Evolutionary conservation across 1,139 yeast genomes (phyloP).

Genomic region (Magnusiomyces fungicola): DNA sequence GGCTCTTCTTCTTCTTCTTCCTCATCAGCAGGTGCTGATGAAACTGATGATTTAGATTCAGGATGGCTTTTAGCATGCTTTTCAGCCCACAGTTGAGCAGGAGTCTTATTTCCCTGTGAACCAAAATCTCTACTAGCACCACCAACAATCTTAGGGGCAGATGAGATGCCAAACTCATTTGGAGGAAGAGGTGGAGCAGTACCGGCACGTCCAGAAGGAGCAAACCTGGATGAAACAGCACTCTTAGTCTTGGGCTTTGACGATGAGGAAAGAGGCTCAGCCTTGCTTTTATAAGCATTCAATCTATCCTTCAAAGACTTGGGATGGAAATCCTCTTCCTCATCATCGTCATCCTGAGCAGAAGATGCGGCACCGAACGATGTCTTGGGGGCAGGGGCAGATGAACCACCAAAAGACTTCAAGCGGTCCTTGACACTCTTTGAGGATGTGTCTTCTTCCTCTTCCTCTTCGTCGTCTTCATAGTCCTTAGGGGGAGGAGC

Average conservation of each 20-base stretch:
- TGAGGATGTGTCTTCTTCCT: slow-evolving; percentile 31
- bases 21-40: slow-evolving; percentile 16
- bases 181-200: slow-evolving; percentile 36
- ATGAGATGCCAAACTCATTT: slow-evolving; percentile 39
- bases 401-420: slow-evolving; percentile 23
- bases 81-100: slow-evolving; percentile 95
- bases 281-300: slow-evolving; percentile 21
- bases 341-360: slow-evolving; percentile 10
- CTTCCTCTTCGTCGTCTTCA: slow-evolving; percentile 43
- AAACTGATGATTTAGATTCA: slow-evolving; percentile 1
- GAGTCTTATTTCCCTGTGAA: slow-evolving; percentile 74
- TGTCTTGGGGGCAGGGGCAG: slow-evolving; percentile 26
- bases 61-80: slow-evolving; percentile 51
- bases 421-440: slow-evolving; percentile 41
- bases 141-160: slow-evolving; percentile 42
- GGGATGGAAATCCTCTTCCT: slow-evolving; percentile 3
- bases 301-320: slow-evolving; percentile 23
- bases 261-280: slow-evolving; percentile 46
- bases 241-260: slow-evolving; percentile 56
- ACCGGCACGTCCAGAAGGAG: slow-evolving; percentile 24
- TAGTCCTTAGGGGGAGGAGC: slow-evolving; percentile 8
- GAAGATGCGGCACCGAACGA: slow-evolving; percentile 16
- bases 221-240: slow-evolving; percentile 47
- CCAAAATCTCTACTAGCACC: slow-evolving; percentile 64
- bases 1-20: slow-evolving; percentile 13